phyloP scores from a whole-genome alignment of 1,284 basidiomycete species.

The Thecaphora thlaspeos region DNA sequence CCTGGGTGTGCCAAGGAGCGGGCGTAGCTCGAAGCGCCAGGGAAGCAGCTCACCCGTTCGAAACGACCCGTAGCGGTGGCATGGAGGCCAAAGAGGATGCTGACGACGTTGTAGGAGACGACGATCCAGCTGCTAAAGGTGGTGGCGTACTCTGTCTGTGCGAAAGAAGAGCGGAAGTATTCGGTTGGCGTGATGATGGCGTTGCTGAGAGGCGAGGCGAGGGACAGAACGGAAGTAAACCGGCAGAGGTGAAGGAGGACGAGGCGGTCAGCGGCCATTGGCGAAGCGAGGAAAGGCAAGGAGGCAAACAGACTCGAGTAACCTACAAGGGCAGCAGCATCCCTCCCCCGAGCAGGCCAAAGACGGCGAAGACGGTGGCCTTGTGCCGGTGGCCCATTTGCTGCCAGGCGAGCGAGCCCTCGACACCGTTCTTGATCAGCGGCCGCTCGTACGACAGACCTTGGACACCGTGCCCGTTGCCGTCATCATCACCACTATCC shows the following conservation, averaged over 20 bases:
- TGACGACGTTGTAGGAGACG: conserved; percentile 41
- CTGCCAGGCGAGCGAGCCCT: conserved; percentile 28
- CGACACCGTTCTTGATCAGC: conserved; percentile 30
- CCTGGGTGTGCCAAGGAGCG: too few species aligned
- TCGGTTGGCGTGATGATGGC: conserved; percentile 52
- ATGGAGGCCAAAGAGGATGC: conserved; percentile 43
- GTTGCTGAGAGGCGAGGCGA: conserved; percentile 15
- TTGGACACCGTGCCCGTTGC: too few species aligned
- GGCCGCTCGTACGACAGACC: too few species aligned
- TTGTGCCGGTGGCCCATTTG: conserved; percentile 17
- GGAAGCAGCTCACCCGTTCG: conserved; percentile 5
- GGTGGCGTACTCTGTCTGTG: conserved; percentile 23
- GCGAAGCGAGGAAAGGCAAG: too few species aligned
- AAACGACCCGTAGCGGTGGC: conserved; percentile 35
- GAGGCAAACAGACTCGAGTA: neutral
- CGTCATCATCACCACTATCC: too few species aligned
- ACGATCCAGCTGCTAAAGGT: conserved; percentile 51
- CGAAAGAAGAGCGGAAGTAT: conserved; percentile 45
- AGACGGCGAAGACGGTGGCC: conserved; percentile 26
- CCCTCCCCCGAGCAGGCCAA: conserved; percentile 35
- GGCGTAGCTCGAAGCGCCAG: too few species aligned
- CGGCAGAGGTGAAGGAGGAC: neutral
- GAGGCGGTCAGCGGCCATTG: too few species aligned
- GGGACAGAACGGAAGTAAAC: neutral
- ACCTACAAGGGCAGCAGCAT: conserved; percentile 22